Evolutionary conservation across 2,329 filamentous ascomycete species (phyloP), one percentile per base, ranked within the genome.

Genomic region (Cytospora piceicola): DNA sequence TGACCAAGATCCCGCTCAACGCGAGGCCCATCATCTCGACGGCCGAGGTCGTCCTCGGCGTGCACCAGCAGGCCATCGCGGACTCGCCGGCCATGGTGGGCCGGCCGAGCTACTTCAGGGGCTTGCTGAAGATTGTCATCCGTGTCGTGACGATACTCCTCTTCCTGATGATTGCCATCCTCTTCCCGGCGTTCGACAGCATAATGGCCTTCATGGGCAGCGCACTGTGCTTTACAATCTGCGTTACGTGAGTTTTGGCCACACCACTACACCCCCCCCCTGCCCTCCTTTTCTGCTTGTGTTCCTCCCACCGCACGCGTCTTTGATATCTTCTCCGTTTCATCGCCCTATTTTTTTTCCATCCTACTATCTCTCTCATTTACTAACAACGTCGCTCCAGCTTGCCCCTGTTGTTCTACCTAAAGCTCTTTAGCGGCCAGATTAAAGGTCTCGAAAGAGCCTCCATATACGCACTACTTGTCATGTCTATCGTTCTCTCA

Each of bases 1-100:
- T 99, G 60, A 97, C 94, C 42, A 99, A 99, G 78, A 88, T 97
- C n/a, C 93, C 94, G 0, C 82, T 97, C 42, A 96, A 94, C 75
- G 90, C 91, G 11, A 90, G 94, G 2, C 95, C 94, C 14, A 94
- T 98, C 71, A 86, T 97, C 69, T 89, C 89, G 36, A 97, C 93
- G 0, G 78, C 92, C 61, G 95, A 98, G 79, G 87, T 95, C 58
- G 79, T 97, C 65, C 84, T 88, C 67, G 93, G 93, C 55, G 83
- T 97, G 53, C 88, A 91, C 73, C 77, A 76, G 54, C 73, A 72
- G 39, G 76, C 70, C 24, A 71, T 88, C 8, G 77, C 84, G 20
- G 79, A 80, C 60, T 79, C 79, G n/a, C 76, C 81, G 0, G 72
- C 77, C 1, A 67, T 85, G 4, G 76, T 86, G 4, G 86, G 86